phyloP scores from a whole-genome alignment of 768 basidiomycete species.

The Galerina marginata region DNA sequence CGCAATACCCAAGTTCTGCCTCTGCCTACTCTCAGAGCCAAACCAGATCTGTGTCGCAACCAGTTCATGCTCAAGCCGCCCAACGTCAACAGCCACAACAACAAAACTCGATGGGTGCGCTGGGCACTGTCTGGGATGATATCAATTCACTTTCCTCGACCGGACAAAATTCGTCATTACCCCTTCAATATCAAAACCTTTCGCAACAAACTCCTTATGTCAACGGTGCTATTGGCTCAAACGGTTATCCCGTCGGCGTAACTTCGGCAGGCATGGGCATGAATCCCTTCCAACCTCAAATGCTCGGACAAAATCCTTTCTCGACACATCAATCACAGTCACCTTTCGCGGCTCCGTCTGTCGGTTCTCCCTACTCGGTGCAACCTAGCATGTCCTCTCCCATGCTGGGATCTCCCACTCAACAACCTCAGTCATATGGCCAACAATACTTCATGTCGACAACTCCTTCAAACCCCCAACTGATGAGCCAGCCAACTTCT shows the following conservation, averaged over 20 bases:
- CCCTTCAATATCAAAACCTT: conserved; percentile 46
- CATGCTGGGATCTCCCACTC: conserved; percentile 22
- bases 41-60: conserved; percentile 20
- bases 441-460: conserved; percentile 5
- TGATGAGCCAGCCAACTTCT: conserved; percentile 21
- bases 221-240: conserved; percentile 22
- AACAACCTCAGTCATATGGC: conserved; percentile 8
- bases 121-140: conserved; percentile 62
- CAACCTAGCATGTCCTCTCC: conserved; percentile 22
- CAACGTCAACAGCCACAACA: conserved; percentile 17
- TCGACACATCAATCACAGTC: conserved; percentile 23
- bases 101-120: conserved; percentile 14
- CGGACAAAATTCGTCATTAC: conserved; percentile 56
- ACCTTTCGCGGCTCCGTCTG: conserved; percentile 18
- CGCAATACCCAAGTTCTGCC: conserved; percentile 11
- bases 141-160: conserved; percentile 52
- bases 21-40: conserved; percentile 13
- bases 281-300: conserved; percentile 34
- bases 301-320: conserved; percentile 33
- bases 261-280: conserved; percentile 28
- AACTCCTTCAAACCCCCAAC: conserved; percentile 15
- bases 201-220: conserved; percentile 11
- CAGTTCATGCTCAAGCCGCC: conserved; percentile 21
- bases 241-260: conserved; percentile 20
- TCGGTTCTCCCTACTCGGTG: conserved; percentile 9